Conservation (phyloP, 1,284 basidiomycete species). For the Pascua guehoae region DNA sequence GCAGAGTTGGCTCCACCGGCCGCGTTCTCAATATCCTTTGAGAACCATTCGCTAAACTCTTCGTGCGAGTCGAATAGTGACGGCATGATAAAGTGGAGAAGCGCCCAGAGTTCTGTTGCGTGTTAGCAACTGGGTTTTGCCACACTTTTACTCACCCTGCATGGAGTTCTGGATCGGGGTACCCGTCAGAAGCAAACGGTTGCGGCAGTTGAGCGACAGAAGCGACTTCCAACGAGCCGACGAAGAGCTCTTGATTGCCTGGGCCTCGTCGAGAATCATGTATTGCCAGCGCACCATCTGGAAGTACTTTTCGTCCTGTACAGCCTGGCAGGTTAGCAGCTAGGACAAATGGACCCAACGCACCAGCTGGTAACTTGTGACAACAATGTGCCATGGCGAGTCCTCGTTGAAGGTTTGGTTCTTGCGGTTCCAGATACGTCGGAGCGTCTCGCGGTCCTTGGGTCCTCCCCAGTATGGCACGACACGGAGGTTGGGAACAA, state of each 20-base stretch:
- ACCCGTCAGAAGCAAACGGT: conserved; percentile 90
- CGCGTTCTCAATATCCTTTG: conserved; percentile 96
- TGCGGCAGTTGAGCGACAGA: conserved; percentile 92
- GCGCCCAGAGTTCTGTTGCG: conserved; percentile 87
- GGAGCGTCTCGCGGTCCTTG: conserved; percentile 88
- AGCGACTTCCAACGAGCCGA: conserved; percentile 97
- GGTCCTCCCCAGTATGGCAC: conserved; percentile 98
- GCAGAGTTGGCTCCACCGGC: conserved; percentile 65
- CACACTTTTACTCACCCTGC: conserved; percentile 66
- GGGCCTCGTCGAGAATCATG: conserved; percentile 98
- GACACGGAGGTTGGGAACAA: conserved; percentile 90
- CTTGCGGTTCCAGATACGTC: conserved; percentile 99
- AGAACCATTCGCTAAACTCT: conserved; percentile 99
- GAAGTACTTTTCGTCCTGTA: conserved; percentile 97
- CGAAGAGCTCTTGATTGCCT: conserved; percentile 99
- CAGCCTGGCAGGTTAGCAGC: conserved; percentile 58
- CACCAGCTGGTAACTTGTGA: conserved; percentile 95
- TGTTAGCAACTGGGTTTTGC: neutral
- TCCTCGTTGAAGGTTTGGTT: conserved; percentile 93
- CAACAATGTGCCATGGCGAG: conserved; percentile 93
- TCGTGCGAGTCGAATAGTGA: conserved; percentile 98
- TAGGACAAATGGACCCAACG: conserved; percentile 29
- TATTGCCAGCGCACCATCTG: conserved; percentile 99
- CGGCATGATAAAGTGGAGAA: conserved; percentile 99
- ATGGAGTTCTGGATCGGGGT: conserved; percentile 99